Conservation (phyloP, 176 grass and related monocot species). For the Lolium perenne region DNA sequence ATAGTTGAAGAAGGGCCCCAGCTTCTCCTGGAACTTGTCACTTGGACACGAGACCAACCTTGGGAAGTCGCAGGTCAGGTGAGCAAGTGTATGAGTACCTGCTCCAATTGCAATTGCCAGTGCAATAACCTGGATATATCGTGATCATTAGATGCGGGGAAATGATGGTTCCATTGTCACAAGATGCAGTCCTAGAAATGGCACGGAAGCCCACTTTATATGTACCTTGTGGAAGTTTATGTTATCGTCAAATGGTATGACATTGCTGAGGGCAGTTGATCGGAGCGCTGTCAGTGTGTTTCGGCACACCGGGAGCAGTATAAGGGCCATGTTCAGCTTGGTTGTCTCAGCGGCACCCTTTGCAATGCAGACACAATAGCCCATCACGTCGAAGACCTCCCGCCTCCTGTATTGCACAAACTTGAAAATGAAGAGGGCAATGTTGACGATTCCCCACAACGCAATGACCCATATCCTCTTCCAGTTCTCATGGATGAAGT, state of each 20-base stretch:
- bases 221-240: constrained; percentile 98
- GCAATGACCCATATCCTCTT: constrained; percentile 89
- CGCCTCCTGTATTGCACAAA: constrained; percentile 74
- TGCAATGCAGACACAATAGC: constrained; percentile 85
- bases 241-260: constrained; percentile 93
- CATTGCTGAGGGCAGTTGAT: constrained; percentile 55
- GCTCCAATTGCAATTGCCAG: constrained; percentile 67
- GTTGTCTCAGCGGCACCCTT: constrained; percentile 92
- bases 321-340: constrained; percentile 97
- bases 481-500: constrained; percentile 95
- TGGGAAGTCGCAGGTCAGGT: constrained; percentile 86
- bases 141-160: neutral
- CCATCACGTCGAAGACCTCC: constrained; percentile 85
- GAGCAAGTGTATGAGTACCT: constrained; percentile 65
- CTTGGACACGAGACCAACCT: constrained; percentile 75
- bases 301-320: constrained; percentile 88
- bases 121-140: constrained; percentile 58
- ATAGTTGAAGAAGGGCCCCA: constrained; percentile 74
- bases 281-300: constrained; percentile 85
- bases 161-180: neutral
- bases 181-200: neutral
- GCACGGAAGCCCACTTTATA: neutral
- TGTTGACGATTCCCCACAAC: constrained; percentile 66
- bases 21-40: constrained; percentile 58
- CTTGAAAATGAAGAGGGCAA: constrained; percentile 71